Conservation (phyloP, 768 basidiomycete species). For the Crepidotus variabilis region DNA sequence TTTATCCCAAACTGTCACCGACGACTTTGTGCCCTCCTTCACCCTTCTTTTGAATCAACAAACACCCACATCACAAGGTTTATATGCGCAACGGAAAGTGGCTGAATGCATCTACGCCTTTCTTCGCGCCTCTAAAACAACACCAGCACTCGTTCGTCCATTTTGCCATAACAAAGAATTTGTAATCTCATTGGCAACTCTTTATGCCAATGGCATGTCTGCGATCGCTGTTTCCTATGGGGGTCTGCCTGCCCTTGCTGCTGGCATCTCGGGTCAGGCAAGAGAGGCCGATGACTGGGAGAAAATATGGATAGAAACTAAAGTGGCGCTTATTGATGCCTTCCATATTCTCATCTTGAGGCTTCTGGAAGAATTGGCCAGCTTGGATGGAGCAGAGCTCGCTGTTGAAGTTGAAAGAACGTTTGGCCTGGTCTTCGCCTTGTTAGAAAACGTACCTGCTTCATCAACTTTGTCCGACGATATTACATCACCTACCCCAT, state of each 20-base stretch:
- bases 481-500: constrained; percentile 38
- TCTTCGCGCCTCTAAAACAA: constrained; percentile 40
- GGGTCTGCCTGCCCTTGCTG: constrained; percentile 35
- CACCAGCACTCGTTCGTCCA: constrained; percentile 42
- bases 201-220: constrained; percentile 58
- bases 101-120: constrained; percentile 53
- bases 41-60: constrained; percentile 42
- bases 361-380: constrained; percentile 43
- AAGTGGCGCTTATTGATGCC: constrained; percentile 65
- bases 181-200: constrained; percentile 49
- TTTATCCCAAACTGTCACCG: constrained; percentile 28
- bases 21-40: constrained; percentile 56
- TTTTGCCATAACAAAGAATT: constrained; percentile 54
- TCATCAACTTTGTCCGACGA: constrained; percentile 20
- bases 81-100: constrained; percentile 65
- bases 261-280: constrained; percentile 17
- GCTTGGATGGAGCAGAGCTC: constrained; percentile 36
- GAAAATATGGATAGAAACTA: constrained; percentile 65
- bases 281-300: constrained; percentile 62
- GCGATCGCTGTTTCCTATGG: constrained; percentile 60
- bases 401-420: constrained; percentile 47
- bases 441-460: constrained; percentile 45
- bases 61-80: constrained; percentile 37
- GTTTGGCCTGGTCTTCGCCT: constrained; percentile 55
- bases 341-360: constrained; percentile 58